phyloP scores from a whole-genome alignment of 1,284 basidiomycete genomes.

The Melampsora larici-populina region DNA sequence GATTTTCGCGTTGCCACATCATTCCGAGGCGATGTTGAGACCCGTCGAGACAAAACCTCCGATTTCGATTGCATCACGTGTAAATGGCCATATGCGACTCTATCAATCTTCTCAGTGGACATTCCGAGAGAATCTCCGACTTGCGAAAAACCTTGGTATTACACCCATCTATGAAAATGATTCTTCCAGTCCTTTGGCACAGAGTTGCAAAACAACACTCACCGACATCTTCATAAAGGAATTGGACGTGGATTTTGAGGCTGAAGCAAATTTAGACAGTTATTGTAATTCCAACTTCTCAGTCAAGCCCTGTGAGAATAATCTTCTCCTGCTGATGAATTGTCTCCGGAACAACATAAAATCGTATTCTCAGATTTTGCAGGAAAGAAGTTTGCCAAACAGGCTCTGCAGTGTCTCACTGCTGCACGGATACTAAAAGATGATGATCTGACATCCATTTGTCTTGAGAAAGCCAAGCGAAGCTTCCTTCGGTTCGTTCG shows the following conservation, averaged over 20 bases:
- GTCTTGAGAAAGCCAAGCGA: constrained; percentile 17
- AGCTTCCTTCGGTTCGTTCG: constrained; percentile 29
- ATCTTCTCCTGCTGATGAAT: neutral
- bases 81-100: constrained; percentile 32
- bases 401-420: constrained; percentile 40
- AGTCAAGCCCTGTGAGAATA: neutral
- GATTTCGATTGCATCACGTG: constrained; percentile 28
- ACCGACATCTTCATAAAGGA: constrained; percentile 29
- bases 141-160: constrained; percentile 11
- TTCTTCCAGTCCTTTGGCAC: neutral
- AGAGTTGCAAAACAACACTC: constrained; percentile 1
- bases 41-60: constrained; percentile 11
- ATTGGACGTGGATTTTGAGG: constrained; percentile 28
- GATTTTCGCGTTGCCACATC: constrained; percentile 42
- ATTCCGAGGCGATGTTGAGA: constrained; percentile 24
- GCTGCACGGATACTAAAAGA: constrained; percentile 24
- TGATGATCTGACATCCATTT: constrained; percentile 11
- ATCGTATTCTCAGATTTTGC: constrained; percentile 28
- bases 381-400: constrained; percentile 45
- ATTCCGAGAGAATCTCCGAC: constrained; percentile 21
- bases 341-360: no score
- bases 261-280: constrained; percentile 35
- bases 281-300: constrained; percentile 13
- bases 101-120: constrained; percentile 11
- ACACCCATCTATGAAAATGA: constrained; percentile 2